These are phyloP conservation scores for Peterozyma toletana DNA, from an alignment of 805 yeast genomes.

Conservation along the genomic window DNA sequence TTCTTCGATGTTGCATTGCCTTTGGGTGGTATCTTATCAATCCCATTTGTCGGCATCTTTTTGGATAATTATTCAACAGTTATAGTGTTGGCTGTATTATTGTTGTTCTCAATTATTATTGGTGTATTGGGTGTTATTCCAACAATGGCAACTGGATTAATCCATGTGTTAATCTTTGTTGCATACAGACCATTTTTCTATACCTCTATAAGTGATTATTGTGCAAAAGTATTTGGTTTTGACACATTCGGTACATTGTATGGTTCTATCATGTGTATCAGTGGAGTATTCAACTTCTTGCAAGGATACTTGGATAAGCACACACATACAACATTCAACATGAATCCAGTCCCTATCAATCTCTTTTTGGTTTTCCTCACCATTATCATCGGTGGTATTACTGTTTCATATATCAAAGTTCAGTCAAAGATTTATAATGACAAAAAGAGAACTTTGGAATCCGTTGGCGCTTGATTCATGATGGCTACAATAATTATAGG, in stretches of 20 bases:
- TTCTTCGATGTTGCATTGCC: constrained; percentile 49
- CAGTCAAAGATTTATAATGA: constrained; percentile 13
- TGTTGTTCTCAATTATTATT: constrained; percentile 33
- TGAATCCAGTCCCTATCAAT: constrained; percentile 52
- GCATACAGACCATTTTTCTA: constrained; percentile 52
- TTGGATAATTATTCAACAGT: constrained; percentile 43
- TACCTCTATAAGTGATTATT: constrained; percentile 48
- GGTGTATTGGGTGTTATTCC: constrained; percentile 43
- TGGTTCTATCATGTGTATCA: constrained; percentile 46
- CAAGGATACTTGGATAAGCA: constrained; percentile 39
- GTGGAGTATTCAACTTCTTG: constrained; percentile 42
- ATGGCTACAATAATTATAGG: constrained; percentile 2
- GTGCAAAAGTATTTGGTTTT: constrained; percentile 58
- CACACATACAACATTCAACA: constrained; percentile 43
- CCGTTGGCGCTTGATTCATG: constrained; percentile 3
- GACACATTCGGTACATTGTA: constrained; percentile 55
- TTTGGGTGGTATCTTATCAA: constrained; percentile 45
- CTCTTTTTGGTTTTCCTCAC: constrained; percentile 46
- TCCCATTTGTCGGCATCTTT: constrained; percentile 46
- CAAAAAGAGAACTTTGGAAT: constrained; percentile 5
- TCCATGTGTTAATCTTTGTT: constrained; percentile 41
- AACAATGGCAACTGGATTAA: constrained; percentile 30
- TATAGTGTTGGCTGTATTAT: constrained; percentile 30
- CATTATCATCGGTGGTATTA: constrained; percentile 35
- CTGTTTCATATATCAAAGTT: constrained; percentile 30